Percentiles rank a stretch among this genome's conserved stretches.
Evolutionary conservation across 495 filamentous ascomycete genomes (phyloP).

Genomic region (Penicillium chermesinum): DNA sequence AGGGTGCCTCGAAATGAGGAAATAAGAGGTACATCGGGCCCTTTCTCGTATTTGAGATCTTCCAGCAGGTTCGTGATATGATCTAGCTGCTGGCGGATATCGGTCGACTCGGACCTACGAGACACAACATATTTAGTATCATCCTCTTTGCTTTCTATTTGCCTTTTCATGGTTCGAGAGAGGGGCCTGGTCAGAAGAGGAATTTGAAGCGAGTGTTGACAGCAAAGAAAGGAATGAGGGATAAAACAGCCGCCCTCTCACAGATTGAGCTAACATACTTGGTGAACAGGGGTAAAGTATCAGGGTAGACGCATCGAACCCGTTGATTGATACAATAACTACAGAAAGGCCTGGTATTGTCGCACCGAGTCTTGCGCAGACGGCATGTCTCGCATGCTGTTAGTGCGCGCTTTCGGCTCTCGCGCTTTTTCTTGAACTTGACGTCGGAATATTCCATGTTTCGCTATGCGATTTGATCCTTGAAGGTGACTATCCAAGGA

Average conservation of each 20-base stretch:
- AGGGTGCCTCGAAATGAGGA: slow-evolving; percentile 17
- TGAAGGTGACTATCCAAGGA: background rate
- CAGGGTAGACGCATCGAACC: slow-evolving; percentile 25
- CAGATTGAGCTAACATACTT: slow-evolving; percentile 10
- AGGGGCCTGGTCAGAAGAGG: no score
- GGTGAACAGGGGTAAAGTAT: slow-evolving; percentile 17
- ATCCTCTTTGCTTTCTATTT: background rate
- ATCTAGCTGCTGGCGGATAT: slow-evolving; percentile 19
- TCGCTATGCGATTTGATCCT: background rate
- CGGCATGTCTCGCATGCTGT: slow-evolving; percentile 29
- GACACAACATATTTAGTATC: slow-evolving; percentile 1
- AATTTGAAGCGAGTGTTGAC: no score
- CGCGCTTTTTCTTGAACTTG: slow-evolving; percentile 18
- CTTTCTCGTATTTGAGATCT: slow-evolving; percentile 19
- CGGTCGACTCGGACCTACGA: slow-evolving; percentile 18
- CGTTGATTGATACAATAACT: slow-evolving; percentile 24
- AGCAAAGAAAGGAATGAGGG: background rate
- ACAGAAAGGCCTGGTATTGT: slow-evolving; percentile 25
- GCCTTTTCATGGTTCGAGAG: no score
- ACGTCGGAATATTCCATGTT: slow-evolving; percentile 17
- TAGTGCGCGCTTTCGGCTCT: slow-evolving; percentile 25
- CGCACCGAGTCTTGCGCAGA: slow-evolving; percentile 27
- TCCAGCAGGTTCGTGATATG: slow-evolving; percentile 23
- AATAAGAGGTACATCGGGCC: slow-evolving; percentile 12
- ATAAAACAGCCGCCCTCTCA: background rate